Base-by-base conservation (phyloP, 805 yeast genomes). In the Candida saitoana region DNA sequence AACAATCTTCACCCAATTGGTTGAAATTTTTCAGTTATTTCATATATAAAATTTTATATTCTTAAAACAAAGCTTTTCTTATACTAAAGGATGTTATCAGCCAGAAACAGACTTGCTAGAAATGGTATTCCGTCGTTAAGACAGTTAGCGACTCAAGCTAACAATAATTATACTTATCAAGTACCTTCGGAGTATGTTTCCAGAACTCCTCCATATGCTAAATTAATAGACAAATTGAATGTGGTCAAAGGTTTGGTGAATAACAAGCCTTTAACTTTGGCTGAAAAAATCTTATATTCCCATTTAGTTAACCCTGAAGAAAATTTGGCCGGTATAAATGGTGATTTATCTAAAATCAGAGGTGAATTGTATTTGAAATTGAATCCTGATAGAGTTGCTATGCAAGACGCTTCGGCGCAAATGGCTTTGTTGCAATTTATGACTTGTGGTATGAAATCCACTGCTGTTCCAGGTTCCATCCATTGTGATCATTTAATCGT, bases 331-430 rank as follows among this genome's bases (percentile, higher is more conserved):
- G 60, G 52, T 52, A 67, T 73, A 49, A 69, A 73, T 14, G 74
- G 79, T 8, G 65, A 70, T 41, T 59, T 78, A 14, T 55, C 69
- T 40, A 75, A 77, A 51, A 68, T 84, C 49, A 80, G 99, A 69
- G 99, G 99, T 52, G 73, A 82, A 38, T 80, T 90, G 40, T 93
- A 93, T 69, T 77, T 93, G 63, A 93, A 93, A 73, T 77, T 93
- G 56, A 80, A 86, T 62, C 99, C 99, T 18, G 99, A 93, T 63
- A 81, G 99, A 63, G 98, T 93, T 37, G 99, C 99, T 19, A 91
- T 95, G 95, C 99, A 93, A 74, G 99, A 93, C 74, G 99, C 99
- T n/a, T 87, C 96, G 24, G 99, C 99, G 15, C 99, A 93, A 70
- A 93, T 91, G 87, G 99, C 99, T n/a, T 74, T 93, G 52, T 73